Evolutionary conservation across 345 rosid species (phyloP).

Genomic region (Chamaenerion angustifolium): DNA sequence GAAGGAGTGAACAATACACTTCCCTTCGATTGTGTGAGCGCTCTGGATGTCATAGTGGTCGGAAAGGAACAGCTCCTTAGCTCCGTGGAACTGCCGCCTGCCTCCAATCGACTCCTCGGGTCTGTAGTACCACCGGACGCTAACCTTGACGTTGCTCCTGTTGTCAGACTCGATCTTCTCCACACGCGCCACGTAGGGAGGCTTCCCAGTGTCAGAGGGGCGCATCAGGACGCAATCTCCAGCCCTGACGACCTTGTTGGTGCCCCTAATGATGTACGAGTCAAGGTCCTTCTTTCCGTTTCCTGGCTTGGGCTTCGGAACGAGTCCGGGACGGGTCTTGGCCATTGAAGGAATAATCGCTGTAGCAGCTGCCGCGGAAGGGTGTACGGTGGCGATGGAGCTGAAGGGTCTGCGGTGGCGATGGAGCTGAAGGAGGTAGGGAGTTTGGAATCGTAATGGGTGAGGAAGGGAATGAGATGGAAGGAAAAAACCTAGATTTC

Average conservation of each 20-base stretch:
- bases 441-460: background rate
- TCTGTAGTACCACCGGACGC: too few relatives aligned
- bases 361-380: too few relatives aligned
- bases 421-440: background rate
- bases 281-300: constrained; percentile 10
- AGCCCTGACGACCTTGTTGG: constrained; percentile 22
- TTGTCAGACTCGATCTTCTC: constrained; percentile 87
- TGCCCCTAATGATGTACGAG: constrained; percentile 15
- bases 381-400: too few relatives aligned
- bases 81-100: constrained; percentile 80
- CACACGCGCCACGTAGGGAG: constrained; percentile 62
- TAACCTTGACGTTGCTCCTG: too few relatives aligned
- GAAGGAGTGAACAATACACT: constrained; percentile 66
- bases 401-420: too few relatives aligned
- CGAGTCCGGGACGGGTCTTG: constrained; percentile 54
- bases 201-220: constrained; percentile 57
- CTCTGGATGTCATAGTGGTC: too few relatives aligned
- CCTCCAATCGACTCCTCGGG: constrained; percentile 86
- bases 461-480: constrained; percentile 5
- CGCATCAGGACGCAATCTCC: constrained; percentile 86
- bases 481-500: constrained; percentile 22
- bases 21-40: constrained; percentile 74
- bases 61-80: constrained; percentile 73
- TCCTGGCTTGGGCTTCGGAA: constrained; percentile 15
- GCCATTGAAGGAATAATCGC: constrained; percentile 42